phyloP scores from a whole-genome alignment of 2,329 filamentous ascomycete species.

The Penicillium sp. region DNA sequence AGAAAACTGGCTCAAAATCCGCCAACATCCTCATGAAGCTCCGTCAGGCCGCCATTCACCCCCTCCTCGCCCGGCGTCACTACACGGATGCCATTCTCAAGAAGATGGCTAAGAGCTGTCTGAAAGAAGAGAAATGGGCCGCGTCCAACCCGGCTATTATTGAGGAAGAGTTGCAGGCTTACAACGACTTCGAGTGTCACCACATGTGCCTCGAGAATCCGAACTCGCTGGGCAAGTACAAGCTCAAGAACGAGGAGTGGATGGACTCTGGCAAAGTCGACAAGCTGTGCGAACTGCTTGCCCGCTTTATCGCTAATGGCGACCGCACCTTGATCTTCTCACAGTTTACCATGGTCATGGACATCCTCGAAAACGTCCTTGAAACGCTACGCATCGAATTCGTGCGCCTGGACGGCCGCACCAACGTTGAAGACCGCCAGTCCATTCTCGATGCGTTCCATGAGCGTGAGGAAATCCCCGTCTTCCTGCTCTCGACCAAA shows the following conservation, averaged over 20 bases:
- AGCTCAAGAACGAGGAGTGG: conserved; percentile 64
- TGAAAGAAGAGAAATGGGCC: conserved; percentile 65
- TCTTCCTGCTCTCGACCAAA: conserved; percentile 90
- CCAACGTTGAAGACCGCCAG: conserved; percentile 80
- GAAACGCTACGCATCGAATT: conserved; percentile 72
- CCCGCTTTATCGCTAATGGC: conserved; percentile 72
- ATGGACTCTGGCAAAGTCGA: conserved; percentile 83
- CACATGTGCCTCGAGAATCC: conserved; percentile 58
- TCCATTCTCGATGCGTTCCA: conserved; percentile 87
- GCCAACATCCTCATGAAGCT: conserved; percentile 82
- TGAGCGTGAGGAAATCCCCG: conserved; percentile 72
- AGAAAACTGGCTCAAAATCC: conserved; percentile 56
- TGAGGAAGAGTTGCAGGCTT: conserved; percentile 55
- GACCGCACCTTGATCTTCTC: conserved; percentile 90
- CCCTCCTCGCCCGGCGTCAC: conserved; percentile 78
- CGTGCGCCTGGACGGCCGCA: conserved; percentile 83
- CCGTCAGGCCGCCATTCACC: conserved; percentile 89
- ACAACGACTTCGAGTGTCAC: conserved; percentile 65
- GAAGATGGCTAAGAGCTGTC: conserved; percentile 75
- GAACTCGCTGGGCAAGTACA: conserved; percentile 55
- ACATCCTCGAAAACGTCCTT: conserved; percentile 83
- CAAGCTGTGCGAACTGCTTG: conserved; percentile 74
- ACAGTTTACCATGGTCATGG: conserved; percentile 87
- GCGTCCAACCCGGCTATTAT: conserved; percentile 55
- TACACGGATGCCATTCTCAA: conserved; percentile 75